Percentiles rank a stretch among this genome's conserved stretches.
Conservation (phyloP, 768 basidiomycete species). For the Naganishia antarctica region DNA sequence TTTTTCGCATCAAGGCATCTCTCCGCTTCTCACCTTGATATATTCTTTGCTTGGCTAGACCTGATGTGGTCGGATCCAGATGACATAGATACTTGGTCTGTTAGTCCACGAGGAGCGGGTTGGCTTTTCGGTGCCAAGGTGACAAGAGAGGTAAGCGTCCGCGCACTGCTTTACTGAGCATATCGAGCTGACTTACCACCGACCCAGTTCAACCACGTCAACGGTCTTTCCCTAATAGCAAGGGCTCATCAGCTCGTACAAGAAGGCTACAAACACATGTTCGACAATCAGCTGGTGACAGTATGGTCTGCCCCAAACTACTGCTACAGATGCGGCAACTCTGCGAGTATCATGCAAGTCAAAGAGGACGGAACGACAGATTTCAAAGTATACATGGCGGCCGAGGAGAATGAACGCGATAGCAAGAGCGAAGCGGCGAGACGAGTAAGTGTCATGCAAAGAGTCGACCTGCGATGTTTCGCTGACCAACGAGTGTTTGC, state of each 20-base stretch:
- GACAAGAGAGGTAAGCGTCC: constrained; percentile 64
- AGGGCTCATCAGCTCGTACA: constrained; percentile 89
- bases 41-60: constrained; percentile 54
- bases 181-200: neutral
- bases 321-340: constrained; percentile 74
- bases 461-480: too few relatives aligned
- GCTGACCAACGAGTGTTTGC: too few relatives aligned
- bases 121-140: constrained; percentile 89
- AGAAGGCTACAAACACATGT: constrained; percentile 50
- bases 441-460: constrained; percentile 67
- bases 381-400: constrained; percentile 82
- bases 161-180: neutral
- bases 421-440: constrained; percentile 66
- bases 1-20: neutral
- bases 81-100: constrained; percentile 92
- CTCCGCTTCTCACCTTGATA: constrained; percentile 19
- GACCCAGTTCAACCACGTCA: constrained; percentile 86
- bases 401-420: constrained; percentile 82
- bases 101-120: constrained; percentile 91
- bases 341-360: constrained; percentile 84
- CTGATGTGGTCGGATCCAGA: constrained; percentile 99
- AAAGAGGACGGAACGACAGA: constrained; percentile 58
- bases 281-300: constrained; percentile 64
- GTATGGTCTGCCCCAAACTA: constrained; percentile 99
- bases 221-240: constrained; percentile 77